Evolutionary conservation across 2,329 filamentous ascomycete species (phyloP).

Genomic region (Cryphonectria japonica): DNA sequence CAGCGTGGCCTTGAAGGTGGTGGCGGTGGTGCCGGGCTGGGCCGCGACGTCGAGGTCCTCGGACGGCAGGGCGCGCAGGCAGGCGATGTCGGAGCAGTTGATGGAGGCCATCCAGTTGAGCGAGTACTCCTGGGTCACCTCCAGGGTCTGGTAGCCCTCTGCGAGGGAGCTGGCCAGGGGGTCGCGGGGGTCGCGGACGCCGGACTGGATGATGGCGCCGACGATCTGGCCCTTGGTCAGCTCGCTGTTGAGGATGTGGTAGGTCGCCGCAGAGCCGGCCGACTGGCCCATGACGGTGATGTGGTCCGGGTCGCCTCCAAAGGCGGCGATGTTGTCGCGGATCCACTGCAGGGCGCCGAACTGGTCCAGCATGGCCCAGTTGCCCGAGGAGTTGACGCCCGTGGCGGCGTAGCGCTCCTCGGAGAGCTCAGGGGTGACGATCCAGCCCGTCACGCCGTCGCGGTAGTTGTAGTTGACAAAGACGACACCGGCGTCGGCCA

Average conservation of each 20-base stretch:
- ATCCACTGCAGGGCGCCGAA: slow-evolving; percentile 54
- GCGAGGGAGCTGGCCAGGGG: slow-evolving; percentile 32
- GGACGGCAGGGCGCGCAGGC: slow-evolving; percentile 29
- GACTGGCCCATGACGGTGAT: slow-evolving; percentile 34
- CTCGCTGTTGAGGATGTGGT: slow-evolving; percentile 37
- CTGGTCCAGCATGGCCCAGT: slow-evolving; percentile 55
- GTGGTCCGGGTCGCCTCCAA: slow-evolving; percentile 46
- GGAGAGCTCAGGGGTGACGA: slow-evolving; percentile 30
- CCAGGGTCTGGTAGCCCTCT: slow-evolving; percentile 31
- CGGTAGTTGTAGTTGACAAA: slow-evolving; percentile 66
- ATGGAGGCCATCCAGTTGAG: slow-evolving; percentile 26
- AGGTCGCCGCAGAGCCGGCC: slow-evolving; percentile 31
- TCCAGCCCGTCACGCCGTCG: slow-evolving; percentile 66
- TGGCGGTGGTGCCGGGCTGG: slow-evolving; percentile 19
- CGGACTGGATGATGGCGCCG: slow-evolving; percentile 36
- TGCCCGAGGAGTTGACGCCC: slow-evolving; percentile 42
- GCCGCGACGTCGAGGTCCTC: slow-evolving; percentile 25
- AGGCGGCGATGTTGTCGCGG: slow-evolving; percentile 48
- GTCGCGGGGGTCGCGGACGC: slow-evolving; percentile 36
- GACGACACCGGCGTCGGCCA: slow-evolving; percentile 62
- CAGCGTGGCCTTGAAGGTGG: slow-evolving; percentile 24
- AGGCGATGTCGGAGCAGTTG: slow-evolving; percentile 32
- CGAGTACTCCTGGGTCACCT: slow-evolving; percentile 25
- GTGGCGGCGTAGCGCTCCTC: slow-evolving; percentile 27
- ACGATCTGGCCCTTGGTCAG: slow-evolving; percentile 34